A percentile compares a stretch with the other conserved stretches of the same genome.
phyloP scores from a whole-genome alignment of 345 rosid genomes.

The Mangifera indica region DNA sequence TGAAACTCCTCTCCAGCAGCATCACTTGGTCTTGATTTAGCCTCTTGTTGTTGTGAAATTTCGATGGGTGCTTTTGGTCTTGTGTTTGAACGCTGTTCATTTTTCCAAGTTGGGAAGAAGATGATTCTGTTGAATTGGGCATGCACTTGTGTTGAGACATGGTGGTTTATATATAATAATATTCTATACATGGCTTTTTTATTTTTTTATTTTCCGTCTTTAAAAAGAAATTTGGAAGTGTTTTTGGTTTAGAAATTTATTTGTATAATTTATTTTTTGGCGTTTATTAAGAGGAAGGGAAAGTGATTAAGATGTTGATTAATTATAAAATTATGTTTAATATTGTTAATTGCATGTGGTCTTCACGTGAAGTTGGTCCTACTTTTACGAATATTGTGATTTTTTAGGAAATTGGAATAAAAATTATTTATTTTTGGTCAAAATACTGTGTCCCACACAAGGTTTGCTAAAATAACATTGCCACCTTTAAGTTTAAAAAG shows the following conservation, averaged over 20 bases:
- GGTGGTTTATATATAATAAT: constrained; percentile 8
- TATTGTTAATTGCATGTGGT: neutral
- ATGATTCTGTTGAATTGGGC: constrained; percentile 3
- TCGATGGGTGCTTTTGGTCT: constrained; percentile 25
- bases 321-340: neutral
- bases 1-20: constrained; percentile 71
- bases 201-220: neutral
- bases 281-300: neutral
- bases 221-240: too few relatives aligned
- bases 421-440: too few relatives aligned
- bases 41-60: constrained; percentile 49
- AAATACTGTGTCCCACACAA: too few relatives aligned
- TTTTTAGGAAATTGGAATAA: too few relatives aligned
- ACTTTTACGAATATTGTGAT: neutral
- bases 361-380: constrained; percentile 28
- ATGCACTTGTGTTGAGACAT: constrained; percentile 3
- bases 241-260: neutral
- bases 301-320: neutral
- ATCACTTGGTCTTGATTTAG: constrained; percentile 68
- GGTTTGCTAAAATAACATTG: too few relatives aligned
- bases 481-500: too few relatives aligned
- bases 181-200: neutral
- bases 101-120: neutral
- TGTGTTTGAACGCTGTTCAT: constrained; percentile 30
- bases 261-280: neutral